These are phyloP conservation scores for Naganishia albida DNA, from an alignment of 1,284 basidiomycete genomes.

Conservation along the genomic window DNA sequence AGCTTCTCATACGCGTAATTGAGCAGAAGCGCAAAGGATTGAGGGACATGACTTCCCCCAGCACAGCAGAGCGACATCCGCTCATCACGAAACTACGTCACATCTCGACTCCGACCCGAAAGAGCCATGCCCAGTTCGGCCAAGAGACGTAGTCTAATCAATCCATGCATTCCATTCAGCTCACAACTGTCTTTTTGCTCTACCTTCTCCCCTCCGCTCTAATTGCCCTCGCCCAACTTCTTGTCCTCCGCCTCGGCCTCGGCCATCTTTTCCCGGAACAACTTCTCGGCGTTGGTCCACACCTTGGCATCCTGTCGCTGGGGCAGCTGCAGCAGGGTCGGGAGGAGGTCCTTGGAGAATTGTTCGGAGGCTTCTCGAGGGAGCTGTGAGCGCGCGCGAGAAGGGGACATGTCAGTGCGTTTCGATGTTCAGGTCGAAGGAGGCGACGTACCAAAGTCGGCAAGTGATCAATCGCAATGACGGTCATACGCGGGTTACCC, in stretches of 20 bases:
- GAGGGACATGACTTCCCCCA: no score
- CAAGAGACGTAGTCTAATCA: not conserved
- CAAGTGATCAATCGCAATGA: conserved; percentile 96
- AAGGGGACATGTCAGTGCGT: not conserved
- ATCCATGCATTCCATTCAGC: not conserved
- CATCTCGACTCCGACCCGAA: no score
- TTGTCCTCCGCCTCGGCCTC: conserved; percentile 53
- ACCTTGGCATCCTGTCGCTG: conserved; percentile 68
- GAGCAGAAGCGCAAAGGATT: no score
- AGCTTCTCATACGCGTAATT: no score
- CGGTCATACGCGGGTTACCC: conserved; percentile 68
- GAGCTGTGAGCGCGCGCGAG: conserved; percentile 53
- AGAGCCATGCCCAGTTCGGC: no score
- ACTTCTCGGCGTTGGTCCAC: conserved; percentile 85
- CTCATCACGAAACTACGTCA: no score
- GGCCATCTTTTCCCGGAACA: conserved; percentile 77
- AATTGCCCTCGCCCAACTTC: conserved; percentile 33
- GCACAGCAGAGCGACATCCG: no score
- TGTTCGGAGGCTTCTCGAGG: conserved; percentile 96
- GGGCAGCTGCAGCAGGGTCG: conserved; percentile 78
- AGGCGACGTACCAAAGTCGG: conserved; percentile 69
- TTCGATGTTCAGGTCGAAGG: not conserved
- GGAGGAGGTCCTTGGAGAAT: conserved; percentile 86
- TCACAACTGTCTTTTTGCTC: conserved; percentile 5
- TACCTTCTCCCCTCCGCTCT: not conserved